Conservation (phyloP, 1,284 basidiomycete species). For the Stygiomarasmius scandens region DNA sequence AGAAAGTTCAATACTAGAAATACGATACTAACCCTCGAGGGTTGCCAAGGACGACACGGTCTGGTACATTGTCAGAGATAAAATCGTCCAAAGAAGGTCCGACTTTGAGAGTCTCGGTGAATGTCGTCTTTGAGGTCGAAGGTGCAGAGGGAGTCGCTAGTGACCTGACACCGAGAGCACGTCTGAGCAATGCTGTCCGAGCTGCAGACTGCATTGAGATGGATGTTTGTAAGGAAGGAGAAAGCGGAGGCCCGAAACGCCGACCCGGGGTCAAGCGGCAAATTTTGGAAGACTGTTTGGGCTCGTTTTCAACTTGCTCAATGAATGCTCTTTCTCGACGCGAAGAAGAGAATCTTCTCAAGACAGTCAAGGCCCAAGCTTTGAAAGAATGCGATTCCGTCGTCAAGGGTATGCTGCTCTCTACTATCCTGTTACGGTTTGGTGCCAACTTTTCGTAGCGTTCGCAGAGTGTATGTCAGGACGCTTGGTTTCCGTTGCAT, state of each 20-base stretch:
- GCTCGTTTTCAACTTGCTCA: constrained; percentile 7
- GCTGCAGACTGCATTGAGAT: constrained; percentile 6
- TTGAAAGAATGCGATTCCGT: constrained; percentile 77
- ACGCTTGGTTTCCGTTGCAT: constrained; percentile 81
- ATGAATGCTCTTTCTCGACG: constrained; percentile 89
- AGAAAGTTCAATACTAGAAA: constrained; percentile 6
- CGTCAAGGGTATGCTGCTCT: constrained; percentile 63
- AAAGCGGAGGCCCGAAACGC: background rate
- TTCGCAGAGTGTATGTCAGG: constrained; percentile 86
- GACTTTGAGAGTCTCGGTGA: constrained; percentile 63
- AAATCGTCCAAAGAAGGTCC: constrained; percentile 89
- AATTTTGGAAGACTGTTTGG: background rate
- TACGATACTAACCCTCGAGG: constrained; percentile 61
- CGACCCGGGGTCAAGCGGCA: background rate
- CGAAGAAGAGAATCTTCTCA: constrained; percentile 85
- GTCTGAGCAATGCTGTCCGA: constrained; percentile 5
- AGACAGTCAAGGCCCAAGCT: constrained; percentile 80
- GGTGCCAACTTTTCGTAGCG: constrained; percentile 43
- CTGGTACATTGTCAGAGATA: constrained; percentile 61
- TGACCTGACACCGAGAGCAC: constrained; percentile 32
- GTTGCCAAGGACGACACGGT: constrained; percentile 80
- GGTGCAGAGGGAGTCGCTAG: constrained; percentile 59
- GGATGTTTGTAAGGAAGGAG: background rate
- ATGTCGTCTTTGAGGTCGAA: constrained; percentile 45
- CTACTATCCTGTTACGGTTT: constrained; percentile 5